Percentiles rank a stretch among this genome's conserved stretches.
Conservation (phyloP, 2,329 filamentous ascomycete genomes). For the Magnaporthiopsis poae region DNA sequence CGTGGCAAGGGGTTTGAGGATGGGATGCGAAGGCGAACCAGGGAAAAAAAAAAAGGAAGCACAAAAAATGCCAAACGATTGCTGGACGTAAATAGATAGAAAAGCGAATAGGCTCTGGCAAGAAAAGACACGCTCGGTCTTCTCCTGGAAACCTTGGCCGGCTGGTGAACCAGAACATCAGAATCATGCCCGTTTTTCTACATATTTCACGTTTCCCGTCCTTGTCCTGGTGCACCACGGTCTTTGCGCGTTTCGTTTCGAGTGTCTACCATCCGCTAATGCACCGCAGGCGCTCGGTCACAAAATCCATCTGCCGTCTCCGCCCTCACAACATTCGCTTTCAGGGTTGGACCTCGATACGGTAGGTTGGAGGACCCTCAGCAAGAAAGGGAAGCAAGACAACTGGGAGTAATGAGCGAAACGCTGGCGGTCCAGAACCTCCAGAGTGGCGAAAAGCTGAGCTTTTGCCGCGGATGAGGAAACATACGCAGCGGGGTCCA, state of each 20-base stretch:
- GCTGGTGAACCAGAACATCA: not conserved
- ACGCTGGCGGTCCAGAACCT: no score
- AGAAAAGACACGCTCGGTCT: not conserved
- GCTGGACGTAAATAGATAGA: not conserved
- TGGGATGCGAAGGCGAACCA: not conserved
- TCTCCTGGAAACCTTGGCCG: not conserved
- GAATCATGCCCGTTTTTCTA: not conserved
- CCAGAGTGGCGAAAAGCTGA: not conserved
- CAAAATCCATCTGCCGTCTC: not conserved
- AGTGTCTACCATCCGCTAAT: not conserved
- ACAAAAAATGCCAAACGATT: not conserved
- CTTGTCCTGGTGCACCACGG: no score
- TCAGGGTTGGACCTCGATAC: not conserved
- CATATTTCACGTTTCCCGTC: not conserved
- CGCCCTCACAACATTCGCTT: not conserved
- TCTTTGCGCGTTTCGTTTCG: no score
- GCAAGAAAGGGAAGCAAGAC: no score
- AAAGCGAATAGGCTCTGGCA: not conserved
- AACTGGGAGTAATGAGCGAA: not conserved
- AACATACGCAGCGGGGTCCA: not conserved
- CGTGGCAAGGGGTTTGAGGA: no score
- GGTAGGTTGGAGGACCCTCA: not conserved
- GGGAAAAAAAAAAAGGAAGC: not conserved
- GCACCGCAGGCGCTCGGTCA: no score
- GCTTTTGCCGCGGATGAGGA: not conserved